Percentiles rank a stretch among this genome's conserved stretches.
phyloP scores from a whole-genome alignment of 1,139 yeast genomes.

The Candida freyschussii region DNA sequence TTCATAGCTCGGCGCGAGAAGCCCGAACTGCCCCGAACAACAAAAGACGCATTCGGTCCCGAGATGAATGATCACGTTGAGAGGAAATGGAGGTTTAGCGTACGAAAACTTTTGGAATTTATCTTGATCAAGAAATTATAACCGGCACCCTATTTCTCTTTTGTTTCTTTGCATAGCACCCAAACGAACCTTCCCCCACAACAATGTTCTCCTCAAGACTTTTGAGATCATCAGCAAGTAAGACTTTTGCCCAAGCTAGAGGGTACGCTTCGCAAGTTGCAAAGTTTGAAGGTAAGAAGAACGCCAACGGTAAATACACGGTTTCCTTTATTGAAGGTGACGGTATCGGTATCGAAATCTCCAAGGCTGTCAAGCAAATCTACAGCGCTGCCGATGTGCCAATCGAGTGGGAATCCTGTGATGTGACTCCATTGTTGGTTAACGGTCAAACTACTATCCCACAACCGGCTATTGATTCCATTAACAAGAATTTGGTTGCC shows the following conservation, averaged over 20 bases:
- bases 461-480: conserved; percentile 84
- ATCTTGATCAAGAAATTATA: too few species aligned
- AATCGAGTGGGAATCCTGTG: conserved; percentile 95
- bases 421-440: conserved; percentile 87
- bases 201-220: conserved; percentile 24
- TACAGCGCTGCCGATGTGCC: conserved; percentile 93
- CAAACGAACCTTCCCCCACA: too few species aligned
- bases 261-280: conserved; percentile 47
- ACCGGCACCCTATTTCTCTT: too few species aligned
- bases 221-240: conserved; percentile 15
- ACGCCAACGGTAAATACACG: conserved; percentile 70
- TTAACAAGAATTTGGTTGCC: conserved; percentile 89
- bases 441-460: conserved; percentile 96
- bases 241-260: conserved; percentile 19
- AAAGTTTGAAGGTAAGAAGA: conserved; percentile 52
- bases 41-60: too few species aligned
- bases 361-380: conserved; percentile 86
- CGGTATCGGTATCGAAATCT: conserved; percentile 95
- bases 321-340: conserved; percentile 98
- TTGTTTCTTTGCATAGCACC: too few species aligned
- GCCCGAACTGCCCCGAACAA: too few species aligned
- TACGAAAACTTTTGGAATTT: too few species aligned
- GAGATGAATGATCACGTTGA: too few species aligned
- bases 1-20: too few species aligned
- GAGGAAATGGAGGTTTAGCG: too few species aligned